Base-by-base conservation (phyloP, 2,329 filamentous ascomycete genomes). In the Penicillium sp. region DNA sequence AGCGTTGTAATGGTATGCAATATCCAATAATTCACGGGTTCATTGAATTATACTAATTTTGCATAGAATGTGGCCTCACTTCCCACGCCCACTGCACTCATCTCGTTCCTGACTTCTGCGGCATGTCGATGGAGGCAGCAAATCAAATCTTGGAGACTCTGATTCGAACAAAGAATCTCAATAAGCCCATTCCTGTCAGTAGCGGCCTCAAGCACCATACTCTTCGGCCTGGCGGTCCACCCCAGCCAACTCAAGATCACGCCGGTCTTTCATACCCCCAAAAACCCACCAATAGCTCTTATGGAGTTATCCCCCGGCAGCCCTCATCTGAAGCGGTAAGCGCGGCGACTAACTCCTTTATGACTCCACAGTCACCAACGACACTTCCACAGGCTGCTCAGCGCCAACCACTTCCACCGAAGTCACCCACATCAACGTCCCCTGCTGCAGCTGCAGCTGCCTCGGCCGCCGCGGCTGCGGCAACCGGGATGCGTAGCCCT, bases 51-150 rank as follows among this genome's bases (percentile, higher is more conserved):
- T 50, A 52, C 60, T 67, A n/a, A 59, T 54, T 27, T 52, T 60
- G 29, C 61, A 57, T 69, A 87, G 95, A 99, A 85, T 99, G 95
- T 76, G 84, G 84, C 65, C 89, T 97, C 59, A 97, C 93, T 24
- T 93, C 90, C 61, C 95, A 99, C 75, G 88, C 91, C 21, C 84
- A 90, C 57, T 99, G 95, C 75, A 90, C 92, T 21, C 95, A 99
- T 75, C 85, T 99, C 65, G 93, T 99, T 31, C 95, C 95, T 21
- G 95, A 99, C 74, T 99, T 99, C 78, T 99, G 95, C 74, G 95
- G 95, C 66, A 99, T 99, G 92, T 96, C 92, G 27, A 98, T 98
- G 95, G 90, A 95, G 56, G 90, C 91, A 37, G 95, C 95, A 44
- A 98, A 97, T 74, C 87, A 96, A 70, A 97, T 99, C 63, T 76